Conservation (phyloP, 371 early-diverging fungal species). For the Mortierella sp. region DNA sequence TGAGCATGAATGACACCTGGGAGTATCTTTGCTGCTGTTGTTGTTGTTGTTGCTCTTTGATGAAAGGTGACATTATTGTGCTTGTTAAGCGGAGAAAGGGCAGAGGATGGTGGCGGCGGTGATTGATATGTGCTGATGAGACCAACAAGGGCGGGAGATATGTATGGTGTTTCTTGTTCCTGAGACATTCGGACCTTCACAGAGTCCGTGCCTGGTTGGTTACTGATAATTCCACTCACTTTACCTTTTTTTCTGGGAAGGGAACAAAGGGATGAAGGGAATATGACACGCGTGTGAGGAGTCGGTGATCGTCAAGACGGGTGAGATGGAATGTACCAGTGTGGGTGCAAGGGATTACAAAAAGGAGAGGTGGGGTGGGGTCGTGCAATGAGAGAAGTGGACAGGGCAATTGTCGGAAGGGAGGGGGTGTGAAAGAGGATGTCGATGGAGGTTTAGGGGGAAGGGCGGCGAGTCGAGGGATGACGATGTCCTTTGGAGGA, state of each 20-base stretch:
- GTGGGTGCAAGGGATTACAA: background rate
- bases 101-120: background rate
- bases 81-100: too few species aligned
- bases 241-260: background rate
- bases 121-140: background rate
- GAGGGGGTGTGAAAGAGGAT: constrained; percentile 12
- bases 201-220: constrained; percentile 15
- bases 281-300: background rate
- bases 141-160: background rate
- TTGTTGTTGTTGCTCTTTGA: background rate
- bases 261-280: background rate
- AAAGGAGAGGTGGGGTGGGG: background rate
- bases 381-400: background rate
- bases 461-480: background rate
- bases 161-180: constrained; percentile 5
- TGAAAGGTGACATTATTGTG: background rate
- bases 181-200: background rate
- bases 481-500: constrained; percentile 2
- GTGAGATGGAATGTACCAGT: background rate
- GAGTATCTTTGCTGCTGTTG: background rate
- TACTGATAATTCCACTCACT: background rate
- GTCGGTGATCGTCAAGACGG: background rate
- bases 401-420: background rate
- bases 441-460: background rate
- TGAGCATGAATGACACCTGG: background rate